These are phyloP conservation scores for Boletus insuetus DNA, from an alignment of 768 basidiomycete genomes.

Conservation along the genomic window DNA sequence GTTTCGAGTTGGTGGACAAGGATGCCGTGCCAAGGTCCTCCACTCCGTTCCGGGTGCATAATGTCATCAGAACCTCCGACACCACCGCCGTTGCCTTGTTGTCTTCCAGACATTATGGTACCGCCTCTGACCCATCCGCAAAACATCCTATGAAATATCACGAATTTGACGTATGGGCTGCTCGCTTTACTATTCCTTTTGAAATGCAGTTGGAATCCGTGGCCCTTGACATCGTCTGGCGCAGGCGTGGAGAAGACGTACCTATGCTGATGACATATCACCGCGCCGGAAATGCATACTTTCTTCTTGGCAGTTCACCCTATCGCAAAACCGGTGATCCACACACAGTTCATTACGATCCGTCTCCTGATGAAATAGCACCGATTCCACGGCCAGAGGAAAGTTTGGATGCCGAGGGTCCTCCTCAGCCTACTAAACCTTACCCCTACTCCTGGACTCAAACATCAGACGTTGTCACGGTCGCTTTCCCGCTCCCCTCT, in stretches of 20 bases:
- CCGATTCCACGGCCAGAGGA: constrained; percentile 67
- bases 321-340: constrained; percentile 45
- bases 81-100: constrained; percentile 45
- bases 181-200: constrained; percentile 46
- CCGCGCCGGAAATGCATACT: constrained; percentile 41
- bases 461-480: constrained; percentile 73
- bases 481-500: constrained; percentile 82
- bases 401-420: constrained; percentile 42
- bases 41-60: constrained; percentile 41
- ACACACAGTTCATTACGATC: constrained; percentile 44
- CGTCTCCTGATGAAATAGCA: constrained; percentile 61
- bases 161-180: constrained; percentile 68
- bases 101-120: constrained; percentile 55
- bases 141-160: constrained; percentile 28
- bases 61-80: constrained; percentile 36
- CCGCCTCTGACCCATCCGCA: constrained; percentile 16
- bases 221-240: constrained; percentile 62
- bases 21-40: constrained; percentile 22
- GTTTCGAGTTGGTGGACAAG: constrained; percentile 42
- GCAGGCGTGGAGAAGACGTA: constrained; percentile 65
- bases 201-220: constrained; percentile 30
- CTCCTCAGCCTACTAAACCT: constrained; percentile 45
- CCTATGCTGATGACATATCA: constrained; percentile 58
- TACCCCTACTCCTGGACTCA: constrained; percentile 95
- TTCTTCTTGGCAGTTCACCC: constrained; percentile 56